These are phyloP conservation scores for Achlya hypogyna DNA, from an alignment of 352 stramenopile species.

Conservation along the genomic window DNA sequence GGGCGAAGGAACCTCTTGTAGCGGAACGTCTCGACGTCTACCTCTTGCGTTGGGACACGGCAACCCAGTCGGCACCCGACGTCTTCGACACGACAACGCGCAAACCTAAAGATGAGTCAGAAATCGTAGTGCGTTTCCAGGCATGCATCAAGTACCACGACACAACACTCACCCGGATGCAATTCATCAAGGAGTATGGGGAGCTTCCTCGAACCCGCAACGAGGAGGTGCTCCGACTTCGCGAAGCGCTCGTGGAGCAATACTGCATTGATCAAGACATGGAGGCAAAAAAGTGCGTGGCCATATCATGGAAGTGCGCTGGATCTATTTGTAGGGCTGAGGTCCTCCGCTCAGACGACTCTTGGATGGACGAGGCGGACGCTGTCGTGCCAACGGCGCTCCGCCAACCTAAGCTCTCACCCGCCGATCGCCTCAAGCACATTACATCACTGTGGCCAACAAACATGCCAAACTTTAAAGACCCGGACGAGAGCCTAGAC, in stretches of 20 bases:
- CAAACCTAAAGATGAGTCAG: slow-evolving; percentile 73
- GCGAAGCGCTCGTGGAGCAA: slow-evolving; percentile 48
- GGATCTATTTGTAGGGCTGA: slow-evolving; percentile 21
- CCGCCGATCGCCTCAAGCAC: slow-evolving; percentile 53
- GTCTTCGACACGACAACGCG: slow-evolving; percentile 64
- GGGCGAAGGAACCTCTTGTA: slow-evolving; percentile 19
- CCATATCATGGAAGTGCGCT: slow-evolving; percentile 23
- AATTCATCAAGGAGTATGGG: slow-evolving; percentile 40
- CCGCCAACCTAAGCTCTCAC: slow-evolving; percentile 31
- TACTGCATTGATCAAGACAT: slow-evolving; percentile 37
- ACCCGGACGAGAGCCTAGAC: slow-evolving; percentile 63
- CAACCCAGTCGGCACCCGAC: slow-evolving; percentile 54
- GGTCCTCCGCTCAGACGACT: slow-evolving; percentile 7
- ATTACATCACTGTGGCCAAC: slow-evolving; percentile 57
- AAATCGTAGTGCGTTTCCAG: slow-evolving; percentile 56
- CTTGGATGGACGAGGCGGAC: slow-evolving; percentile 39
- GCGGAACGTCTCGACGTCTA: slow-evolving; percentile 67
- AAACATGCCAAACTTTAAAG: slow-evolving; percentile 42
- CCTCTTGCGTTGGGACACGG: slow-evolving; percentile 49
- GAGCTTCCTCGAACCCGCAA: slow-evolving; percentile 51
- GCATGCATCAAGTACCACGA: slow-evolving; percentile 61
- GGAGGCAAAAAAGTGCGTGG: slow-evolving; percentile 21
- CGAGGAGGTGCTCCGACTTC: slow-evolving; percentile 60
- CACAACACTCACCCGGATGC: slow-evolving; percentile 32
- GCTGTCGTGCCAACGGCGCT: slow-evolving; percentile 34